Base-by-base conservation (phyloP, 108 stramenopile genomes). In the Nitzschia putrida region DNA sequence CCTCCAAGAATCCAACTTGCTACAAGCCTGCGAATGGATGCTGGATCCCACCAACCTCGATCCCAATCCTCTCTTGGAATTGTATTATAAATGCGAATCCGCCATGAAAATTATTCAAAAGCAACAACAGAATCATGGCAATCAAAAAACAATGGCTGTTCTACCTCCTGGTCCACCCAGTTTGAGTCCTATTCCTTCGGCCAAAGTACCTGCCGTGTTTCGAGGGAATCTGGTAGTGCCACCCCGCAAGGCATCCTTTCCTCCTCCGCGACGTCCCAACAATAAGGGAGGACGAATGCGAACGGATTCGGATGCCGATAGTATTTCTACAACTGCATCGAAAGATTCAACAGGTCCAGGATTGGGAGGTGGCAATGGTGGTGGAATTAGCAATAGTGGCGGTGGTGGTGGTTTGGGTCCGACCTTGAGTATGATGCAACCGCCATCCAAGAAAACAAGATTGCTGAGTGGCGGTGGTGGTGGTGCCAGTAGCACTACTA, bases 1-100 rank as follows among this genome's bases (percentile, higher is more conserved):
- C 12, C 51, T 78, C 21, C 58, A 54, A 41, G 71, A 67, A 21
- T 54, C 44, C 8, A 68, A 66, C 11, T 72, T 78, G 77, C 54
- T 54, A 22, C 58, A 60, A 18, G 71, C 71, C 0, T 78, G 77
- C 51, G 29, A 61, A 22, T 50, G 73, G 25, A 18, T 72, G 5
- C 16, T 78, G 43, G 45, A 66, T 13, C 56, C 52, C 44, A 18
- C 38, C 53, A 61, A 71, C 20, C 39, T 43, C 13, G 59, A 71
- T 41, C 26, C 58, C 37, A 37, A 41, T 10, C 43, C 60, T 38
- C 21, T 72, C 2, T 40, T 72, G 51, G 71, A 72, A 18, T 9
- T 63, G 12, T 72, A 72, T 55, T 42, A 53, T 41, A 63, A 54
- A 18, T 72, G 71, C 43, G 21, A 61, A 9, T 45, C 26, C 7